These are phyloP conservation scores for Trypanosoma scelopori DNA, from an alignment of 208 protist genomes.

Conservation along the genomic window DNA sequence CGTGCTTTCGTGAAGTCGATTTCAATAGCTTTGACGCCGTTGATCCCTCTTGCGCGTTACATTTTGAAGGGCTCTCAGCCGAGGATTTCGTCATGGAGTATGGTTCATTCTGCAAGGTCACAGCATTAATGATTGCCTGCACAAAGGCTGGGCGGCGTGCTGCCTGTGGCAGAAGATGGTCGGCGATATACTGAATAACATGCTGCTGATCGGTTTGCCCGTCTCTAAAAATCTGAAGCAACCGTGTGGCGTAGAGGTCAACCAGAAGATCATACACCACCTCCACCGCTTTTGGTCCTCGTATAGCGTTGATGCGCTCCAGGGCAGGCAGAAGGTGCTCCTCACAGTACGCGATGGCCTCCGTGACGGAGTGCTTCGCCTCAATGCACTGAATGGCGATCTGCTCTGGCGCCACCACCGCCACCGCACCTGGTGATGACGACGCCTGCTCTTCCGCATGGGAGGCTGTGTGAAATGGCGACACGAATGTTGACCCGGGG, in stretches of 20 bases:
- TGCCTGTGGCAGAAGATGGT: constrained; percentile 21
- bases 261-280: constrained; percentile 30
- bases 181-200: constrained; percentile 26
- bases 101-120: constrained; percentile 17
- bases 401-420: constrained; percentile 19
- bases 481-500: constrained; percentile 5
- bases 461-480: constrained; percentile 7
- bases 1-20: constrained; percentile 6
- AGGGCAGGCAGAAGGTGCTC: constrained; percentile 21
- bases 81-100: neutral
- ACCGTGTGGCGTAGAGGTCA: constrained; percentile 27
- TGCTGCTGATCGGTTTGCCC: constrained; percentile 7
- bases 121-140: constrained; percentile 27
- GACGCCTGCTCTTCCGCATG: neutral
- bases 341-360: constrained; percentile 35
- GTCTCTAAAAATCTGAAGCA: constrained; percentile 32
- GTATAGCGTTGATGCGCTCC: constrained; percentile 10
- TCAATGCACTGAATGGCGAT: constrained; percentile 39
- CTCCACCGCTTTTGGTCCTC: constrained; percentile 6
- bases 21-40: constrained; percentile 3
- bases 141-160: constrained; percentile 24
- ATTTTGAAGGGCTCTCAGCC: neutral
- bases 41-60: neutral
- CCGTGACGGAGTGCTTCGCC: constrained; percentile 27
- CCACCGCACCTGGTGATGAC: too few relatives aligned